These are phyloP conservation scores for Candida gorgasii DNA, from an alignment of 805 yeast species.

Conservation along the genomic window DNA sequence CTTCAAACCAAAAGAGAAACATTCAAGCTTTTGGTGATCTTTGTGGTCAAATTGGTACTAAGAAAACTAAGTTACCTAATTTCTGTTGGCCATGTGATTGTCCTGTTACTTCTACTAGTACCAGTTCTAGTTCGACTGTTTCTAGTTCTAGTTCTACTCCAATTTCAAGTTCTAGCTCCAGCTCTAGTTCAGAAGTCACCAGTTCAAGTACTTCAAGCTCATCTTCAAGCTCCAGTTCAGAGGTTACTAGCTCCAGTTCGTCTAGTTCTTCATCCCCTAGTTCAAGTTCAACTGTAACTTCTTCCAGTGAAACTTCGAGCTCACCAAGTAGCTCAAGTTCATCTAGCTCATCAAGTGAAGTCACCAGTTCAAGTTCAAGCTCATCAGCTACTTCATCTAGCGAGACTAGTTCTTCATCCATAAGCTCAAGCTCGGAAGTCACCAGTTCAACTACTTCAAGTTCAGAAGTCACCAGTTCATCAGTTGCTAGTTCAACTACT, in stretches of 20 bases:
- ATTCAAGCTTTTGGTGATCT: not conserved
- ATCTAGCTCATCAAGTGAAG: not conserved
- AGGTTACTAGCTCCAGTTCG: not conserved
- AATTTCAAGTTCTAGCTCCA: not conserved
- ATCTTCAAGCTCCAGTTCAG: not conserved
- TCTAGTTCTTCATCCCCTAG: too few relatives aligned
- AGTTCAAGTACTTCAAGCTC: slow-evolving; percentile 1
- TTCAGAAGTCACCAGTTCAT: too few relatives aligned
- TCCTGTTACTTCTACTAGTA: slow-evolving; percentile 1
- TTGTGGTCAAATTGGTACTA: slow-evolving; percentile 11
- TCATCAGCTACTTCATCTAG: not conserved
- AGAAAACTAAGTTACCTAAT: slow-evolving; percentile 7
- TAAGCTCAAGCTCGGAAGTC: too few relatives aligned
- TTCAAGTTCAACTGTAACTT: slow-evolving; percentile 2
- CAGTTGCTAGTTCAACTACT: too few relatives aligned
- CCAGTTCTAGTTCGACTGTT: not conserved
- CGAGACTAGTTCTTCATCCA: not conserved
- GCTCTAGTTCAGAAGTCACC: slow-evolving; percentile 2
- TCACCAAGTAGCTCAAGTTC: not conserved
- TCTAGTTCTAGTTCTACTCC: not conserved
- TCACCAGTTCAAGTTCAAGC: not conserved
- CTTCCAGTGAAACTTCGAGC: not conserved
- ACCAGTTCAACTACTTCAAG: not conserved
- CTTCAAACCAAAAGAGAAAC: slow-evolving; percentile 3
- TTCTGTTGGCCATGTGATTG: slow-evolving; percentile 17